Evolutionary conservation across 1,284 basidiomycete species (phyloP), one percentile per base, ranked within the genome.

Genomic region (Rhodotorula sp.): DNA sequence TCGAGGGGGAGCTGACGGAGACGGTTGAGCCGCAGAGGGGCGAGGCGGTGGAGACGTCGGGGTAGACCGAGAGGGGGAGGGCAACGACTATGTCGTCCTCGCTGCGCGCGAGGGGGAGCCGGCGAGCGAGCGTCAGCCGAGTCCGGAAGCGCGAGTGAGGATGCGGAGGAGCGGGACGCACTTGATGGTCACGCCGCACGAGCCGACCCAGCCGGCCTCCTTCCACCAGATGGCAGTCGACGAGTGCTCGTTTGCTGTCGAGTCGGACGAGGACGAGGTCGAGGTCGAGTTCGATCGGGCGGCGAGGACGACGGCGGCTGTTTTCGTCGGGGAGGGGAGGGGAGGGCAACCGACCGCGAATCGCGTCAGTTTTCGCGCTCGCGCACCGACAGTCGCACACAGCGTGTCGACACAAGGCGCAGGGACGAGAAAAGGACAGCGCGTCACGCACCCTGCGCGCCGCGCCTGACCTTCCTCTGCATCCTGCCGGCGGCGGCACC

Each of bases 1-100:
- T 60, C 47, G 61, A 34, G 24, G 65, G 31, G 50, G 64, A 59
- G 8, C 47, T 59, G 8, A 67, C 68, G 22, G 52, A 31, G 18
- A 70, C 62, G 15, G 57, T 40, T 18, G 62, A 48, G 22, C 68
- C 68, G 56, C 68, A 70, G 24, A 70, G 65, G 30, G 65, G 56
- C n/a, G 64, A 66, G 22, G 54, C 57, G 37, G 50, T 31, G 31
- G 28, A 34, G 22, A 52, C 53, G 30, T 64, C 59, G 31, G 64
- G 64, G 64, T 70, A 70, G n/a, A 70, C 30, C 1, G 62, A 53
- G 31, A 70, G 60, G 15, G 68, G 68, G 3, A 70, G 68, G 2
- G 57, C 68, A 50, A 70, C 57, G 22, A 55, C 53, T 7, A 47
- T 34, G 40, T 53, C 56, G 16, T 52, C 50, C 26, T 59, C 37